Conservation (phyloP, 306 rosid species). For the Citrullus colocynthis region DNA sequence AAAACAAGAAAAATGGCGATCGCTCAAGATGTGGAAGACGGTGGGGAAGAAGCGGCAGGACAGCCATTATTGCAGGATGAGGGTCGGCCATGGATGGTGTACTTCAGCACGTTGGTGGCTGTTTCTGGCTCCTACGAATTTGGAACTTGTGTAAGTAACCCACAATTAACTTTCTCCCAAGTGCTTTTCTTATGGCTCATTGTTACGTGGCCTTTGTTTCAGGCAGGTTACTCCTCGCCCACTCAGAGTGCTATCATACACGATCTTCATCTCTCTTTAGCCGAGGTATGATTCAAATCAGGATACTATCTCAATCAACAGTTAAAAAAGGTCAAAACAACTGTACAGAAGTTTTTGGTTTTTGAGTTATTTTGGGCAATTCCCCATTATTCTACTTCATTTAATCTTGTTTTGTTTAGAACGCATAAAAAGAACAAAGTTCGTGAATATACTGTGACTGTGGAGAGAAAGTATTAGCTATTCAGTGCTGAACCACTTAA, state of each 20-base stretch:
- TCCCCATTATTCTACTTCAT: neutral
- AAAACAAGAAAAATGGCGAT: slow-evolving; percentile 31
- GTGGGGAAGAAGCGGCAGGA: slow-evolving; percentile 16
- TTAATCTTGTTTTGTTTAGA: no score
- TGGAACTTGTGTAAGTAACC: slow-evolving; percentile 62
- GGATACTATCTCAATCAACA: neutral
- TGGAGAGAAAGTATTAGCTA: no score
- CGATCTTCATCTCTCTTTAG: slow-evolving; percentile 56
- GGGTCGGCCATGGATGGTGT: slow-evolving; percentile 72
- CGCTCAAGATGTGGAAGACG: slow-evolving; percentile 35
- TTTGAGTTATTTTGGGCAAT: no score
- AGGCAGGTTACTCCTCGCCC: slow-evolving; percentile 94
- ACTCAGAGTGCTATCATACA: slow-evolving; percentile 51
- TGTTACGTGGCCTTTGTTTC: slow-evolving; percentile 16
- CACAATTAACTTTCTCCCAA: neutral
- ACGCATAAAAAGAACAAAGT: no score
- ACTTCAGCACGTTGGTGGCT: slow-evolving; percentile 61
- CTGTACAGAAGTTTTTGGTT: no score
- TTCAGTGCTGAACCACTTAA: neutral
- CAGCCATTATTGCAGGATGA: slow-evolving; percentile 30
- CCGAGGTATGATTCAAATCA: slow-evolving; percentile 34
- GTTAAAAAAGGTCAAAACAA: no score
- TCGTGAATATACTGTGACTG: no score
- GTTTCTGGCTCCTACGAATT: slow-evolving; percentile 83
- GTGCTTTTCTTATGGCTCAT: neutral